Evolutionary conservation across 2,329 filamentous ascomycete genomes (phyloP).

Genomic region (Epicoccum sorghinum): DNA sequence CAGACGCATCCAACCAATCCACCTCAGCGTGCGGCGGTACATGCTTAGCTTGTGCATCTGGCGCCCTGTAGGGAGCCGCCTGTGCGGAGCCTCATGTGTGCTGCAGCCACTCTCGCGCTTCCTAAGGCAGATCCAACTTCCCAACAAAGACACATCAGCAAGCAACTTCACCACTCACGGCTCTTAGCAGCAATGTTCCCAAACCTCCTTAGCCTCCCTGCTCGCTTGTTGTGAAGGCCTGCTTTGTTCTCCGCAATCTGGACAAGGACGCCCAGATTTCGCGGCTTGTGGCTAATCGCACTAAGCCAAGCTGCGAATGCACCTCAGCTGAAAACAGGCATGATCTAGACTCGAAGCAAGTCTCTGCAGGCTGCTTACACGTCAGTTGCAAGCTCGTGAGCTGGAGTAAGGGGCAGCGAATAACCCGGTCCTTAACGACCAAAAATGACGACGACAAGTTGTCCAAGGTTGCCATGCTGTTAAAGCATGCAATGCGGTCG

Average conservation of each 20-base stretch:
- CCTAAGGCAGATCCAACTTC: neutral
- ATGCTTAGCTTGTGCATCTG: conserved; percentile 12
- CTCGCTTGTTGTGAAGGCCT: neutral
- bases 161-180: conserved; percentile 5
- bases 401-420: neutral
- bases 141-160: conserved; percentile 15
- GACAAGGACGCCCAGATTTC: conserved; percentile 1
- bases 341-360: conserved; percentile 5
- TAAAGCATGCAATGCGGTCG: too few relatives aligned
- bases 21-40: conserved; percentile 2
- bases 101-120: conserved; percentile 5
- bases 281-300: conserved; percentile 6
- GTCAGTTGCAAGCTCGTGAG: neutral
- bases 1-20: neutral
- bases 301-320: conserved; percentile 7
- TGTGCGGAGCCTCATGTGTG: conserved; percentile 11
- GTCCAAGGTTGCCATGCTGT: too few relatives aligned
- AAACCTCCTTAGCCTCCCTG: conserved; percentile 1
- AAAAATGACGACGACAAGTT: neutral
- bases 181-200: neutral
- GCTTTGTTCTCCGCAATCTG: conserved; percentile 12
- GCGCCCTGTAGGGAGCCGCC: conserved; percentile 10
- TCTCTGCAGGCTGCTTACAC: neutral
- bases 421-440: neutral
- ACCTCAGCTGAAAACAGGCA: conserved; percentile 13